Evolutionary conservation across 768 basidiomycete genomes (phyloP).

Genomic region (Hortiboletus campestris): DNA sequence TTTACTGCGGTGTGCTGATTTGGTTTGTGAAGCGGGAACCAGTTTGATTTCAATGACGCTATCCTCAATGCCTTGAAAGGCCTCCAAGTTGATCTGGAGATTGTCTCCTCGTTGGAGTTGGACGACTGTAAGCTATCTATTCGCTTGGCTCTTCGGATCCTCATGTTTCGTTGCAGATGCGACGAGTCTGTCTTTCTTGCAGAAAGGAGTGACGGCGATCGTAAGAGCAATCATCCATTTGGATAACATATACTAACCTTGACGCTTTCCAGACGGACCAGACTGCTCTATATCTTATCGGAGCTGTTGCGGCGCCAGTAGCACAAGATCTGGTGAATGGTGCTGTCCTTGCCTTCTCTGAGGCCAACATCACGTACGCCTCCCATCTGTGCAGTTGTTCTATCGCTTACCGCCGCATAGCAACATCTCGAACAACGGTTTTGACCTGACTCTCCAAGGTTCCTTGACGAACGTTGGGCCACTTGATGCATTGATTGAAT

Average conservation of each 20-base stretch:
- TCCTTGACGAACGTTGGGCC: slow-evolving; percentile 64
- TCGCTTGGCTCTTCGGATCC: neutral
- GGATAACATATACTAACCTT: slow-evolving; percentile 1
- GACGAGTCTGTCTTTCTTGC: slow-evolving; percentile 56
- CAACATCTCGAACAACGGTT: slow-evolving; percentile 58
- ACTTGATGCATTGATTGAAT: slow-evolving; percentile 66
- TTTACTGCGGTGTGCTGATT: slow-evolving; percentile 1
- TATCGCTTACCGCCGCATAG: slow-evolving; percentile 50
- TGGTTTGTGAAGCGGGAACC: slow-evolving; percentile 48
- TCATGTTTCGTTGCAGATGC: slow-evolving; percentile 39
- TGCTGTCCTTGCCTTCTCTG: slow-evolving; percentile 50
- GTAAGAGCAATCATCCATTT: slow-evolving; percentile 33
- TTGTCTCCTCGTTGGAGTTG: slow-evolving; percentile 53
- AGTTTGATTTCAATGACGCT: slow-evolving; percentile 59
- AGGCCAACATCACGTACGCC: slow-evolving; percentile 57
- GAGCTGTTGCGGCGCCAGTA: slow-evolving; percentile 66
- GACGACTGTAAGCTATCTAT: slow-evolving; percentile 58
- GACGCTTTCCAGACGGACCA: slow-evolving; percentile 48
- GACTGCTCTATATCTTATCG: slow-evolving; percentile 63
- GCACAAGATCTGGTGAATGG: slow-evolving; percentile 63
- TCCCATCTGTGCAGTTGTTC: slow-evolving; percentile 31
- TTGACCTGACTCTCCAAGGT: slow-evolving; percentile 58
- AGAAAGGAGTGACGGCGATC: slow-evolving; percentile 52
- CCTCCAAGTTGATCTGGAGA: slow-evolving; percentile 55
- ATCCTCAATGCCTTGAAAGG: slow-evolving; percentile 62